These are phyloP conservation scores for Myriosclerotinia curreyana DNA, from an alignment of 2,329 filamentous ascomycete species.

Conservation along the genomic window DNA sequence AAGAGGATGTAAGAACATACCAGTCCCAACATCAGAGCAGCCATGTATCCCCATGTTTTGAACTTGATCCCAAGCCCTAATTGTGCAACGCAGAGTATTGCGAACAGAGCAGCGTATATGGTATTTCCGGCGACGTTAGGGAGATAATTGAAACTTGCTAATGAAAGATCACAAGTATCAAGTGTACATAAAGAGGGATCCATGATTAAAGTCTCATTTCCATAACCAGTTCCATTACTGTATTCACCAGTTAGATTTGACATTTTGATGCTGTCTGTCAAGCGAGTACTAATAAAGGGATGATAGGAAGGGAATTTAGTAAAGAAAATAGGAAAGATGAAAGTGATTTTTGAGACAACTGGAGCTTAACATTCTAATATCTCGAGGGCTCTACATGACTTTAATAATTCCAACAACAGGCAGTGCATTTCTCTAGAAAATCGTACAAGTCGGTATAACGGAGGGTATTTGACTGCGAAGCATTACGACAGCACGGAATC, in stretches of 20 bases:
- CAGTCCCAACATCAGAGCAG: slow-evolving; percentile 49
- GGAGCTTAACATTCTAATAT: neutral
- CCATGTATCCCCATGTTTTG: slow-evolving; percentile 55
- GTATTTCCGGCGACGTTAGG: slow-evolving; percentile 55
- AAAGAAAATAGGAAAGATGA: no score
- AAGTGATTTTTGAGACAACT: neutral
- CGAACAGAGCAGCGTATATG: slow-evolving; percentile 53
- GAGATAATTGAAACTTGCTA: slow-evolving; percentile 55
- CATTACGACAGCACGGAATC: slow-evolving; percentile 7
- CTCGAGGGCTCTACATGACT: neutral
- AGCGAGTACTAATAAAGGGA: neutral
- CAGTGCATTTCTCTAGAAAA: neutral
- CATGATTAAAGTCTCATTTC: slow-evolving; percentile 33
- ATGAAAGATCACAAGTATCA: slow-evolving; percentile 48
- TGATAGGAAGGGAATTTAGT: neutral
- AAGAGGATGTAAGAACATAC: slow-evolving; percentile 29
- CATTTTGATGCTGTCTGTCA: neutral
- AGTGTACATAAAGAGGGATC: slow-evolving; percentile 33
- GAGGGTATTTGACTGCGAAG: neutral
- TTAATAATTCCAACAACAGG: slow-evolving; percentile 9
- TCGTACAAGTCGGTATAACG: neutral
- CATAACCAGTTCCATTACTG: slow-evolving; percentile 24
- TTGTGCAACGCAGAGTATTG: slow-evolving; percentile 44
- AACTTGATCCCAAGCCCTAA: slow-evolving; percentile 49
- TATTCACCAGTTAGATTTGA: slow-evolving; percentile 29